These are phyloP conservation scores for Aspergillus sp. DNA, from an alignment of 2,329 filamentous ascomycete genomes.

Conservation along the genomic window DNA sequence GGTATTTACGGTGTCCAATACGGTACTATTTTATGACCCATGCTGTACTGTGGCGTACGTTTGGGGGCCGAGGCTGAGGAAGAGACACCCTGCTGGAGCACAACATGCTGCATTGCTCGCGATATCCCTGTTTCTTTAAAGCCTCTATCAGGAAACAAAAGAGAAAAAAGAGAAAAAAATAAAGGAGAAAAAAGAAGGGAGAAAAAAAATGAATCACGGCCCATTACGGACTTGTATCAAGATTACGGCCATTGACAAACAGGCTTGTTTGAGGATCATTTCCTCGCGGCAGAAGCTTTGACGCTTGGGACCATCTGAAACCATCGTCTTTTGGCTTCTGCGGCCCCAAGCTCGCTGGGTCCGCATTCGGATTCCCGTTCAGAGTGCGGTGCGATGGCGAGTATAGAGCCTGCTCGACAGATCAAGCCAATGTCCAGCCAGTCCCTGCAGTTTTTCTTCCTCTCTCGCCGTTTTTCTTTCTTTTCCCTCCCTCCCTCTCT, in stretches of 20 bases:
- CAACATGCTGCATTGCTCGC: not conserved
- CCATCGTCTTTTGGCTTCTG: conserved; percentile 15
- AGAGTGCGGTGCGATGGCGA: not conserved
- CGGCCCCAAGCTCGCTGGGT: conserved; percentile 13
- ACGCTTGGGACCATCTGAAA: conserved; percentile 20
- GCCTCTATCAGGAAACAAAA: not conserved
- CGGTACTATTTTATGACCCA: not conserved
- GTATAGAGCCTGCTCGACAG: not conserved
- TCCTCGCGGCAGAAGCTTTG: conserved; percentile 6
- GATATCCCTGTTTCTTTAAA: not conserved
- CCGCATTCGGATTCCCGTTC: not conserved
- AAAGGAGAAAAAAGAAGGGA: not conserved
- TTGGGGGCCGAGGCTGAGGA: too few relatives aligned
- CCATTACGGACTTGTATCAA: not conserved
- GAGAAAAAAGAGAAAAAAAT: not conserved
- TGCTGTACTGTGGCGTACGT: too few relatives aligned
- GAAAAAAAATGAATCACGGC: not conserved
- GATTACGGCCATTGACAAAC: not conserved
- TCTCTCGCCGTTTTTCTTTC: conserved; percentile 10
- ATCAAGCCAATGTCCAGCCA: conserved; percentile 4
- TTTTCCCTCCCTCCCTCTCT: too few relatives aligned
- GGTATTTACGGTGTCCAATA: not conserved
- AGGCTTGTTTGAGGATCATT: conserved; percentile 1
- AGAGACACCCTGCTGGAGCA: not conserved
- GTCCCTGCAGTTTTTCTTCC: conserved; percentile 12